These are phyloP conservation scores for Knufia petricola DNA, from an alignment of 2,329 filamentous ascomycete species.

Conservation along the genomic window DNA sequence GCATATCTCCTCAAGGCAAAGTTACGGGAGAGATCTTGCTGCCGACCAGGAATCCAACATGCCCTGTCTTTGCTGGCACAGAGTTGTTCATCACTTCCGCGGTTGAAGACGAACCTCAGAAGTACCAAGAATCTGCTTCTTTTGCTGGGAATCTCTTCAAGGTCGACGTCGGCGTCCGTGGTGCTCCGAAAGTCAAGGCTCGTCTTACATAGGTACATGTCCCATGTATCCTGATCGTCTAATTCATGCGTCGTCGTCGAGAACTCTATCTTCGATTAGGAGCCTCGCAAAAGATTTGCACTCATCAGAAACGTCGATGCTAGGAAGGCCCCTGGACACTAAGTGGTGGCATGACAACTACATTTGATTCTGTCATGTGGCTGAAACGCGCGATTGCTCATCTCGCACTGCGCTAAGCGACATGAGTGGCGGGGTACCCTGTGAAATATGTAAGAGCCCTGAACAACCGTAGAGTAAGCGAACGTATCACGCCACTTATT, in stretches of 20 bases:
- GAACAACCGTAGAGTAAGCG: too few species aligned
- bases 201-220: conserved; percentile 32
- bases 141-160: conserved; percentile 53
- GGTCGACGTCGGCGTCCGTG: conserved; percentile 39
- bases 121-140: conserved; percentile 51
- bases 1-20: conserved; percentile 59
- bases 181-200: conserved; percentile 56
- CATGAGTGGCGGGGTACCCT: too few species aligned
- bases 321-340: too few species aligned
- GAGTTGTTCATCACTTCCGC: conserved; percentile 73
- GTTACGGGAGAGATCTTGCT: conserved; percentile 65
- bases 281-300: too few species aligned
- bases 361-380: neutral
- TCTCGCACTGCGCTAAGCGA: neutral
- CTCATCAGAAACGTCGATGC: too few species aligned
- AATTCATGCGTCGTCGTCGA: too few species aligned
- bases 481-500: too few species aligned
- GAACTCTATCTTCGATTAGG: too few species aligned
- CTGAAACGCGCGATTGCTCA: neutral
- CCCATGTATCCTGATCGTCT: too few species aligned
- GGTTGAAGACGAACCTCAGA: conserved; percentile 55
- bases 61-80: conserved; percentile 66
- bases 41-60: conserved; percentile 72
- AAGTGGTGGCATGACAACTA: neutral
- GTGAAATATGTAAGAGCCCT: too few species aligned